phyloP scores from a whole-genome alignment of 108 stramenopile genomes.

The Thalassiosira profunda region DNA sequence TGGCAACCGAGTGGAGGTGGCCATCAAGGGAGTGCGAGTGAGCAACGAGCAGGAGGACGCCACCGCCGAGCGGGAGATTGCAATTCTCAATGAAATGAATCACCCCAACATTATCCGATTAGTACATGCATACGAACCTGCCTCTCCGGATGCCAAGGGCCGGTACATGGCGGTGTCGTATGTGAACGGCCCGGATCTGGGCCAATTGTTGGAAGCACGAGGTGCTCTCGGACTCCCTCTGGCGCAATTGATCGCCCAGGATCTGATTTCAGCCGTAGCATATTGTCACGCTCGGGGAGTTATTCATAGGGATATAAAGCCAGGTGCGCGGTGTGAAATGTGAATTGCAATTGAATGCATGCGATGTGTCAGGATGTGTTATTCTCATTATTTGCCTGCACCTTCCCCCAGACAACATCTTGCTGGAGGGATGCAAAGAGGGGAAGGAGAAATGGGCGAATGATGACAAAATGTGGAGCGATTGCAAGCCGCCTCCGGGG shows the following conservation, averaged over 20 bases:
- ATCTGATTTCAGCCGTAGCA: constrained; percentile 76
- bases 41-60: constrained; percentile 65
- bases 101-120: constrained; percentile 82
- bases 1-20: too few relatives aligned
- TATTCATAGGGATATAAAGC: constrained; percentile 86
- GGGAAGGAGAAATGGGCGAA: constrained; percentile 4
- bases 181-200: constrained; percentile 52
- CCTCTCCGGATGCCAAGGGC: constrained; percentile 3
- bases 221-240: constrained; percentile 76
- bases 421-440: constrained; percentile 41
- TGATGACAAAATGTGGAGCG: constrained; percentile 65
- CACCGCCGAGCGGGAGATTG: constrained; percentile 79
- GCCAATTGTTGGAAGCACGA: constrained; percentile 63
- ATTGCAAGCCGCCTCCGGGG: constrained; percentile 43
- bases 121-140: constrained; percentile 61
- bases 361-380: constrained; percentile 41
- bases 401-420: constrained; percentile 75
- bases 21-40: constrained; percentile 81
- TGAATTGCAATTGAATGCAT: constrained; percentile 55
- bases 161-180: constrained; percentile 26
- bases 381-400: too few relatives aligned
- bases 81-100: constrained; percentile 63
- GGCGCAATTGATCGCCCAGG: constrained; percentile 63
- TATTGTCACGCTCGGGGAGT: constrained; percentile 85
- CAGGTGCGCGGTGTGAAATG: constrained; percentile 65